Evolutionary conservation across 768 basidiomycete species (phyloP), one percentile per base, ranked within the genome.

Genomic region (Pulveroboletus sp.): DNA sequence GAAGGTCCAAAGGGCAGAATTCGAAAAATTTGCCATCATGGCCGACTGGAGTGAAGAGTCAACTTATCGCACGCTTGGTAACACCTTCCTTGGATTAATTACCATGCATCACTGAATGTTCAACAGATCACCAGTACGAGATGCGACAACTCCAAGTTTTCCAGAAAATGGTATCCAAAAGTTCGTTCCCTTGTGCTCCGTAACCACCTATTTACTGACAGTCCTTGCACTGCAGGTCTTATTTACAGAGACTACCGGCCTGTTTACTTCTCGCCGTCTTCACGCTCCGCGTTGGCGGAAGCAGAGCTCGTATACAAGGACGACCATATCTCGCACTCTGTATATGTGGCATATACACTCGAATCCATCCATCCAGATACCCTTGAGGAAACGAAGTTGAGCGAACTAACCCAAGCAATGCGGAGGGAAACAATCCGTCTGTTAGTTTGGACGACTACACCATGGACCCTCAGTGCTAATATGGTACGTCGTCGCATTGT

Each of bases 381-480:
- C 39, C 46, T 53, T 12, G 50, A 47, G 52, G 63, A 34, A 13
- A 46, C 51, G 6, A 29, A 48, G 21, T 58, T 40, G 27, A 34
- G 17, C 35, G 49, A 47, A 40, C 38, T 55, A 32, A 12, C 77
- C 39, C 68, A 64, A 20, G 49, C 70, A 14, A 49, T 75, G 14
- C 44, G 77, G 7, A 55, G 61, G 2, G 62, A 63, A 55, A 16
- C 59, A 41, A 67, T 85, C 11, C 75, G 76, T 24, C 58, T 97
- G 10, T 72, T 93, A 16, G 87, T 95, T 5, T 99, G 95, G 95
- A 98, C 95, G 3, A 98, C 95, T 4, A 98, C 95, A 0, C 90
- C 95, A 1, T 99, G 95, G 95, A 98, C 92, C 5, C 70, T 98
- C 40, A 92, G 90, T 6, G 90, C 92, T 2, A 98, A 99, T 61